These are phyloP conservation scores for Escovopsis weberi DNA, from an alignment of 2,329 filamentous ascomycete species.

Conservation along the genomic window DNA sequence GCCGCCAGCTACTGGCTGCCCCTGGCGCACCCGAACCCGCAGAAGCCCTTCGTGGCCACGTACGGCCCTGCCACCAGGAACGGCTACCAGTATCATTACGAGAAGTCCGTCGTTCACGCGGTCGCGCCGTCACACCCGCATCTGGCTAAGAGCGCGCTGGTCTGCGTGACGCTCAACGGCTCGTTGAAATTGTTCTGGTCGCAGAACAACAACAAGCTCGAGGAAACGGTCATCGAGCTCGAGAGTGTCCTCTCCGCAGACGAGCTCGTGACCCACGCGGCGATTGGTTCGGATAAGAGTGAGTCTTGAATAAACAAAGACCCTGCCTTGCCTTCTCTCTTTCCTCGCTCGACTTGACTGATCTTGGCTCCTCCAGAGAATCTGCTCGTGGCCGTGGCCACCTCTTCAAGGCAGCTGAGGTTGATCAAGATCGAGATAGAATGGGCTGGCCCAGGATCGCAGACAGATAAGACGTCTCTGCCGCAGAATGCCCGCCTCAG, in stretches of 20 bases:
- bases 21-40: conserved; percentile 33
- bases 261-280: conserved; percentile 66
- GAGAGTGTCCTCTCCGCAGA: conserved; percentile 59
- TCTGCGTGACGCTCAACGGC: conserved; percentile 64
- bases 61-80: conserved; percentile 51
- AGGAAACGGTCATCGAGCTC: conserved; percentile 58
- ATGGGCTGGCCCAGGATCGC: conserved; percentile 47
- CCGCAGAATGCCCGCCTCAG: conserved; percentile 32
- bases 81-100: conserved; percentile 52
- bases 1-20: conserved; percentile 80
- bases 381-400: conserved; percentile 52
- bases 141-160: conserved; percentile 54
- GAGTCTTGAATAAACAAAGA: conserved; percentile 9
- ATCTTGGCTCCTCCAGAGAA: conserved; percentile 19
- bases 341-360: conserved; percentile 4
- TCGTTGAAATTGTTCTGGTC: conserved; percentile 63
- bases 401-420: conserved; percentile 56
- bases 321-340: not conserved
- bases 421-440: conserved; percentile 59
- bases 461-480: conserved; percentile 38
- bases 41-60: conserved; percentile 30
- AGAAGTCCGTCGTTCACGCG: conserved; percentile 48
- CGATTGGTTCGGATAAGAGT: conserved; percentile 63
- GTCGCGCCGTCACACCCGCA: conserved; percentile 62
- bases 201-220: conserved; percentile 56